Evolutionary conservation across 192 early-diverging fungal genomes (phyloP).

Genomic region (Piromyces sp.): DNA sequence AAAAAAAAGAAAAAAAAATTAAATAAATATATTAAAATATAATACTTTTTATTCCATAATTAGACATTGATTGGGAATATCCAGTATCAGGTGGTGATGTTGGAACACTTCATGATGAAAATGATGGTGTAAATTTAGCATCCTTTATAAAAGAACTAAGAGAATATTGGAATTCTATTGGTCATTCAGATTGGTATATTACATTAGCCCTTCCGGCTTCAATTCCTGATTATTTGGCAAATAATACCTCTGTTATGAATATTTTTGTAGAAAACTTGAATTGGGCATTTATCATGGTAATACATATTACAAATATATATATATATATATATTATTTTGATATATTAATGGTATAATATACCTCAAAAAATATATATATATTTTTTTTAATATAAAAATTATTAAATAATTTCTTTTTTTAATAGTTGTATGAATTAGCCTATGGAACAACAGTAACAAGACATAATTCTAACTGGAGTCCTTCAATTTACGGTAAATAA

Average conservation of each 20-base stretch:
- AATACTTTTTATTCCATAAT: no score
- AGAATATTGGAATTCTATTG: neutral
- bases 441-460: neutral
- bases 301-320: no score
- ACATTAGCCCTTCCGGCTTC: neutral
- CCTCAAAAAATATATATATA: no score
- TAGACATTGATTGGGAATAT: conserved; percentile 3
- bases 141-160: neutral
- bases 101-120: neutral
- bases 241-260: neutral
- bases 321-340: no score
- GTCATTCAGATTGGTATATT: neutral
- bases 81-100: neutral
- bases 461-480: neutral
- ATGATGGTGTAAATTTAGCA: neutral
- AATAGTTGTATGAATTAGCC: neutral
- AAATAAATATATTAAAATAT: no score
- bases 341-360: no score
- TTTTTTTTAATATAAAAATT: no score
- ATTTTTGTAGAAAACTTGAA: neutral
- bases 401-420: neutral
- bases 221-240: neutral
- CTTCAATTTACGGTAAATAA: neutral
- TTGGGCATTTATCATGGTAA: neutral
- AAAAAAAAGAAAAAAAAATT: no score